Base-by-base conservation (phyloP, 805 yeast species). In the Candida maltosa region DNA sequence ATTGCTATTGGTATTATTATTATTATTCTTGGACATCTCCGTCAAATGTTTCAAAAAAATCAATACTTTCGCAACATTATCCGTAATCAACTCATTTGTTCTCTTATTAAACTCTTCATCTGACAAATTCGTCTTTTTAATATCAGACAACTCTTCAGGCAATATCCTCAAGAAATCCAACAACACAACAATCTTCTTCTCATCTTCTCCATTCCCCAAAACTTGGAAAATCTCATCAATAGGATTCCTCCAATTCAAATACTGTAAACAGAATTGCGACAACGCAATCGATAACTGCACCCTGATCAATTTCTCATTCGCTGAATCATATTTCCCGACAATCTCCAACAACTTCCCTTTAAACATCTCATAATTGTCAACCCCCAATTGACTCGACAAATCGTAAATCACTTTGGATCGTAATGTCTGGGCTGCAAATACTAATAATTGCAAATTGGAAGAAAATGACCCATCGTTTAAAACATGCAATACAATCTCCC, bases 401-500 rank as follows among this genome's bases (percentile, higher is more conserved):
- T 93, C 97, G 56, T 86, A 89, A 9, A 85, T 83, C 34, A 87
- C 75, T 52, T 82, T 89, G 29, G 89, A 80, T 42, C 96, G 70
- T 42, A 93, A 62, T 1, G 98, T 93, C 56, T 94, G 98, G 0
- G 97, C 83, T 11, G 91, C 83, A 64, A 94, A 93, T 49, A 93
- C 68, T 49, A 79, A 80, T 33, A 83, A 62, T 51, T 83, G 86
- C 29, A 78, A 44, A 4, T 76, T 52, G 14, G 45, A 47, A 5
- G 57, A 46, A n/a, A n/a, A n/a, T n/a, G n/a, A n/a, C n/a, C n/a
- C n/a, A 19, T 54, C 54, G 24, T 46, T 46, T 21, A 88, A 68
- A 2, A 83, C 69, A 31, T 70, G 65, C 50, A 81, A 83, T 23
- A 80, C 70, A 2, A 77, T 51, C 20, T 71, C 67, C 98, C 98